Base-by-base conservation (phyloP, 306 rosid genomes). In the Senna siamea region DNA sequence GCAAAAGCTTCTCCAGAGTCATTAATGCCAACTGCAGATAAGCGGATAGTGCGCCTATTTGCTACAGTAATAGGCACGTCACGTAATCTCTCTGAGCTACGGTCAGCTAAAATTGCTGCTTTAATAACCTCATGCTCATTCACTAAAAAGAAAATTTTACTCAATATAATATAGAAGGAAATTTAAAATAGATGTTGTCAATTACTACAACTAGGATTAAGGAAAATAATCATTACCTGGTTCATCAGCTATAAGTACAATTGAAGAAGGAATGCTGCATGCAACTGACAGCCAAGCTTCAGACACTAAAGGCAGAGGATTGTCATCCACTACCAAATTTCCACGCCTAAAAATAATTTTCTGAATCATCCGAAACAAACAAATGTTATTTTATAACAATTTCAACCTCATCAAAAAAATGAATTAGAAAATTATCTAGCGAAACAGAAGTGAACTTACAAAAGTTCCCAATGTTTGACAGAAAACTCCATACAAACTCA, bases 301-400 rank as follows among this genome's bases (percentile, higher is more conserved):
- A 51, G 84, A 90, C 40, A 93, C 79, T 40, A 86, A 79, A 68
- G 97, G 96, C 80, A 81, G 76, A 79, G 94, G 93, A 85, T 93
- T 97, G 77, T 83, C 97, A 79, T 89, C 94, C 76, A 92, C 96
- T 66, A 84, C 90, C 89, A 85, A 83, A 87, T 93, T 93, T 67
- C 98, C 98, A 41, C 89, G 96, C 76, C 72, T 80, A 73, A 93
- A 93, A 73, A 20, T 56, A 79, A 93, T 81, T 85, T 76, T 85
- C 98, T 92, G 91, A 64, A 69, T 76, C 91, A 90, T 87, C 70
- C 59, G 46, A 72, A 77, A 68, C 65, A 60, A 74, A 20, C 72
- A 74, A 67, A 69, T 54, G 53, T 44, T 43, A 72, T 46, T 48
- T 66, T 37, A 56, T 65, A 30, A 72, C 3, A 14, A 66, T 54